A percentile compares a stretch with the other conserved stretches of the same genome.
These are phyloP conservation scores for Parastagonospora nodorum DNA, from an alignment of 2,329 filamentous ascomycete species.

Conservation along the genomic window DNA sequence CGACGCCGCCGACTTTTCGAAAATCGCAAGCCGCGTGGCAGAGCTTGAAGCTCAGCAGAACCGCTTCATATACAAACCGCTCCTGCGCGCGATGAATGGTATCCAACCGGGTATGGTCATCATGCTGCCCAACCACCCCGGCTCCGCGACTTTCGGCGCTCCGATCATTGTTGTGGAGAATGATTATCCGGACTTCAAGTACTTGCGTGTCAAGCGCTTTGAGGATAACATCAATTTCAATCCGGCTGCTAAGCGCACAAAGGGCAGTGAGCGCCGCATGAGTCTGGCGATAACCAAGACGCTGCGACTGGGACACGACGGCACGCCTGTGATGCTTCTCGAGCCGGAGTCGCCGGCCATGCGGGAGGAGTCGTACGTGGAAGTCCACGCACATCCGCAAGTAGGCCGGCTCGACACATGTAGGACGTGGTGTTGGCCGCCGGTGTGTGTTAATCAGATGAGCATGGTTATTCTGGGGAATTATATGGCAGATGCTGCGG, in stretches of 20 bases:
- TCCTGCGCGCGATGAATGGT: constrained; percentile 10
- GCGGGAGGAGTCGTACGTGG: constrained; percentile 23
- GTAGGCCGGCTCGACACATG: constrained; percentile 4
- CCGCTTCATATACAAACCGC: constrained; percentile 27
- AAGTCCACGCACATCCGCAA: constrained; percentile 5
- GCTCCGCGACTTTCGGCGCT: constrained; percentile 17
- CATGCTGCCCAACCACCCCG: constrained; percentile 17
- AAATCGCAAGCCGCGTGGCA: constrained; percentile 12
- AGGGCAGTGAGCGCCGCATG: background rate
- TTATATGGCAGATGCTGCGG: constrained; percentile 1
- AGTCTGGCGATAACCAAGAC: constrained; percentile 12
- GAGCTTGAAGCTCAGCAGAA: constrained; percentile 27
- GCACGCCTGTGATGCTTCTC: constrained; percentile 18
- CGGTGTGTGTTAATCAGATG: constrained; percentile 1
- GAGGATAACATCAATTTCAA: constrained; percentile 15
- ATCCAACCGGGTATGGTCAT: constrained; percentile 15
- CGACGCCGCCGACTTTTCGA: constrained; percentile 7
- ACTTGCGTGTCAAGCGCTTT: constrained; percentile 18
- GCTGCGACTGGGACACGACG: constrained; percentile 7
- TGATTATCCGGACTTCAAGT: constrained; percentile 13
- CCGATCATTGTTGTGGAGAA: constrained; percentile 20
- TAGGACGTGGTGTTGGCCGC: constrained; percentile 26
- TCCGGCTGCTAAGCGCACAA: background rate
- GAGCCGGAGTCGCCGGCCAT: constrained; percentile 15
- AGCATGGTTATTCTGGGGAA: constrained; percentile 7